Evolutionary conservation across 2,329 filamentous ascomycete species (phyloP), one percentile per base, ranked within the genome.

Genomic region (Pyricularia grisea): DNA sequence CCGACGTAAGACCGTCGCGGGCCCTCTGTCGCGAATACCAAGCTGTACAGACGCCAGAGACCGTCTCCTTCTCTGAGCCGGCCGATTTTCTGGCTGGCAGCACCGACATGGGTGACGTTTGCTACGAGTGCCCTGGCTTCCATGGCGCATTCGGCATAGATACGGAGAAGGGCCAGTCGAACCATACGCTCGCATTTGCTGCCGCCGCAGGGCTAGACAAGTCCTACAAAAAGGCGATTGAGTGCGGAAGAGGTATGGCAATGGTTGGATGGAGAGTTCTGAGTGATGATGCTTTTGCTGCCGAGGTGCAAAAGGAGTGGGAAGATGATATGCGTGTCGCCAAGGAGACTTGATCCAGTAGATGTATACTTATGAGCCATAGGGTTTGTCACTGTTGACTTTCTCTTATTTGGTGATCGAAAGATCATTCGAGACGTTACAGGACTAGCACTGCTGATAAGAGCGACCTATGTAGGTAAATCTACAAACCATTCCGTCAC

Each of bases 121-220:
- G 79, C 17, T 81, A 82, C 68, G 78, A 76, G 30, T 78, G 81
- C 14, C 80, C 81, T 1, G 79, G 79, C 0, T 81, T 82, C 71
- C 79, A 82, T 68, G 79, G 79, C 0, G 76, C 77, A 11, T 82
- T 82, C 70, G 77, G 77, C 25, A 81, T 82, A 66, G 74, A 74
- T 4, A 75, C 76, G 0, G 74, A 77, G 17, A 70, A 72, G 70
- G 76, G 77, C 70, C 73, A 74, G 63, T 77, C 79, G 33, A 82
- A 82, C 71, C 81, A 82, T 71, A 82, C 80, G 0, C 78, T 77
- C 23, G 74, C 77, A 10, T 82, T 82, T 71, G 76, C 80, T 0
- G 75, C 72, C 4, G 79, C 77, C 0, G 79, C 79, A 0, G 79
- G 77, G 14, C 81, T 78, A 0, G 70, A 76, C 0, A 77, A 81